Percentiles rank a stretch among this genome's conserved stretches.
These are phyloP conservation scores for Theileria annulata DNA, from an alignment of 169 alveolate species.

Conservation along the genomic window DNA sequence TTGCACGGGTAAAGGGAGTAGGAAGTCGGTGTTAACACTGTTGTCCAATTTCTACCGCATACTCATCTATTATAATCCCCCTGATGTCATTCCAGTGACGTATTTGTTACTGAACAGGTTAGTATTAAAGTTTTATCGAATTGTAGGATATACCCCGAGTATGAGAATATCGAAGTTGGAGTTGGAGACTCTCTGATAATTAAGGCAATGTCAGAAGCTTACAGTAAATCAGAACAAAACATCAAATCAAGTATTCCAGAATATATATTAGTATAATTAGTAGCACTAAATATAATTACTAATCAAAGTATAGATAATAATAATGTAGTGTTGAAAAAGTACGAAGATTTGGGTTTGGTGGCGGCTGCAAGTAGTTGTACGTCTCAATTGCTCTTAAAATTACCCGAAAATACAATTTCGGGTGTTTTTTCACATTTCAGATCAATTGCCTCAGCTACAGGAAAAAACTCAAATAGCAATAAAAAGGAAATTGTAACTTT, in stretches of 20 bases:
- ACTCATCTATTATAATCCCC: conserved; percentile 81
- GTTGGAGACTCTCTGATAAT: conserved; percentile 93
- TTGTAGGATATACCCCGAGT: conserved; percentile 91
- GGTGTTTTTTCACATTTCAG: conserved; percentile 72
- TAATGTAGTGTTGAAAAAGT: conserved; percentile 63
- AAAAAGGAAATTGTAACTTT: conserved; percentile 68
- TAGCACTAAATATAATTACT: too few species aligned
- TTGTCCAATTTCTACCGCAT: conserved; percentile 79
- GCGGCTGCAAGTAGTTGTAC: conserved; percentile 85
- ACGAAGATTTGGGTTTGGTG: conserved; percentile 91
- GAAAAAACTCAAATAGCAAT: conserved; percentile 72
- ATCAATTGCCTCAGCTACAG: conserved; percentile 70
- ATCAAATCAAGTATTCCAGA: conserved; percentile 81
- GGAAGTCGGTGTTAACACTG: conserved; percentile 78
- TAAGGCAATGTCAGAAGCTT: conserved; percentile 92
- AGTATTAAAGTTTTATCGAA: too few species aligned
- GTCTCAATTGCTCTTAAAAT: conserved; percentile 80
- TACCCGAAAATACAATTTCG: conserved; percentile 83
- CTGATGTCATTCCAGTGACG: conserved; percentile 79
- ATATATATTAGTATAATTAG: background rate
- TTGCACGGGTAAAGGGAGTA: conserved; percentile 86
- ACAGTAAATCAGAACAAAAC: conserved; percentile 88
- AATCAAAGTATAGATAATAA: background rate
- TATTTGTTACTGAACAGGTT: conserved; percentile 80
- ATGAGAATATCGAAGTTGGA: conserved; percentile 93